A percentile compares a stretch with the other conserved stretches of the same genome.
phyloP scores from a whole-genome alignment of 2,329 filamentous ascomycete species.

The Pseudocercospora cruenta region DNA sequence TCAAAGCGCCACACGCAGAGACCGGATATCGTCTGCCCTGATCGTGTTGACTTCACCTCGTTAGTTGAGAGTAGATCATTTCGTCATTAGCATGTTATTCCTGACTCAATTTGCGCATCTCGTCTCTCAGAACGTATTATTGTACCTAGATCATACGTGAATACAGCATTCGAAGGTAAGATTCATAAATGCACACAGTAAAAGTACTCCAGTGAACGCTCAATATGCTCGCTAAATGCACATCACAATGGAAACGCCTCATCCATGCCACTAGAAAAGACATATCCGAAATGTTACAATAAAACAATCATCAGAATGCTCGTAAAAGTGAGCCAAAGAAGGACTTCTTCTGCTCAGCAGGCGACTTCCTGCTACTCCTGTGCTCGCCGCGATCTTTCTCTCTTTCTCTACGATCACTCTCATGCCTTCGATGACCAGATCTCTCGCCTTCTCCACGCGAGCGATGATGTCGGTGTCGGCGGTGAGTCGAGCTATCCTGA shows the following conservation, averaged over 20 bases:
- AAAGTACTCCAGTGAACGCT: no score
- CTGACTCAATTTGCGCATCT: no score
- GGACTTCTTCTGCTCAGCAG: conserved; percentile 16
- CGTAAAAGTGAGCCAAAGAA: conserved; percentile 22
- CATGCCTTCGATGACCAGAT: conserved; percentile 7
- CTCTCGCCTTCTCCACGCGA: conserved; percentile 14
- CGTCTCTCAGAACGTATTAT: no score
- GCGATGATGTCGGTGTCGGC: conserved; percentile 18
- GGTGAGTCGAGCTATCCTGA: conserved; percentile 18
- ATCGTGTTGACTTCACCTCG: no score
- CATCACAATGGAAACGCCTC: not conserved
- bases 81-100: no score
- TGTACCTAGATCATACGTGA: no score
- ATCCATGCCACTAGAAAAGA: not conserved
- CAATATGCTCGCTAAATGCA: no score
- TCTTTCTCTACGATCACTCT: conserved; percentile 13
- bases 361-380: conserved; percentile 16
- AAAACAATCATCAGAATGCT: conserved; percentile 6
- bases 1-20: no score
- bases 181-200: no score
- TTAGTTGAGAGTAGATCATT: no score
- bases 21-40: no score
- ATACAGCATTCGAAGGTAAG: no score
- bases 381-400: conserved; percentile 13
- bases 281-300: not conserved